phyloP scores from a whole-genome alignment of 371 early-diverging fungal genomes.

The Racocetra persica region DNA sequence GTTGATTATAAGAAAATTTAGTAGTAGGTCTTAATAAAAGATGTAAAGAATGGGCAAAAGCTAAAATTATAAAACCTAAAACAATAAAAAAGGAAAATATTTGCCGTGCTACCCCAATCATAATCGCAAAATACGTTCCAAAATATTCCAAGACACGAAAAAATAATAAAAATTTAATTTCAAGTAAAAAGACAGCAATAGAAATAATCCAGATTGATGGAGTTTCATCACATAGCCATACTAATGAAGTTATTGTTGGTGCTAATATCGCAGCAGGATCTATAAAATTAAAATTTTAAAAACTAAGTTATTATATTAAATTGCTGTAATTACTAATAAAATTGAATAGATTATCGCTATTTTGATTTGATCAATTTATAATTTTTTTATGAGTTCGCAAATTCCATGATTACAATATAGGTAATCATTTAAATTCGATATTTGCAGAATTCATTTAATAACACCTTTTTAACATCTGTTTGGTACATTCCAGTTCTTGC shows the following conservation, averaged over 20 bases:
- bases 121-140: neutral
- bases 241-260: neutral
- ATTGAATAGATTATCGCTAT: too few species aligned
- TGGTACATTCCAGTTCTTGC: too few species aligned
- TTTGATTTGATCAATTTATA: too few species aligned
- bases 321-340: too few species aligned
- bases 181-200: neutral
- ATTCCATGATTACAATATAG: too few species aligned
- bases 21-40: neutral
- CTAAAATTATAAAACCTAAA: neutral
- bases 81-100: neutral
- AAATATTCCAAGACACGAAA: neutral
- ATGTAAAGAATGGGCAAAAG: neutral
- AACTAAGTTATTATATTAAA: too few species aligned
- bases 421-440: too few species aligned
- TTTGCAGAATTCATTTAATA: too few species aligned
- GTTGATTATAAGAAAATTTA: neutral
- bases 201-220: neutral
- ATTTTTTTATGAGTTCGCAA: too few species aligned
- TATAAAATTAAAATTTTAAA: neutral
- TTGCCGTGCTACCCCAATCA: neutral
- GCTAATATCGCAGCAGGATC: neutral
- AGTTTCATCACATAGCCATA: neutral
- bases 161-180: slow-evolving; percentile 24
- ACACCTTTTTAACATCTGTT: too few species aligned